phyloP scores from a whole-genome alignment of 345 rosid genomes.

The Brassica nigra region DNA sequence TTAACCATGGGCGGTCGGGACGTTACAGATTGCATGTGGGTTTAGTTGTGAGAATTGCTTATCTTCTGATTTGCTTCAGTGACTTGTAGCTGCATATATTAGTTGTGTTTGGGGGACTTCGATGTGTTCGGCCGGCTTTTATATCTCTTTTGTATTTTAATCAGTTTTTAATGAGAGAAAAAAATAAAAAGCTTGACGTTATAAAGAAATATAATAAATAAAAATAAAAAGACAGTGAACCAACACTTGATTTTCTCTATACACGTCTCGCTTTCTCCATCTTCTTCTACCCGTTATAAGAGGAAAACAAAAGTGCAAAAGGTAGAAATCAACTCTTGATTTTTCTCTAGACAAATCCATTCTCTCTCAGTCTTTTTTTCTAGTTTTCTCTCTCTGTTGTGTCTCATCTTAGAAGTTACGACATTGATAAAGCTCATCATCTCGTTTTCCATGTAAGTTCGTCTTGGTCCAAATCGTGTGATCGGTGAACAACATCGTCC shows the following conservation, averaged over 20 bases:
- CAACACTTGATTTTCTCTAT: slow-evolving; percentile 32
- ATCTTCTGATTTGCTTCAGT: background rate
- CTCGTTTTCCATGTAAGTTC: background rate
- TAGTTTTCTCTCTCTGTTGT: slow-evolving; percentile 2
- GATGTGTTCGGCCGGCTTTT: background rate
- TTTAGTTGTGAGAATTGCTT: background rate
- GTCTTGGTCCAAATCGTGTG: slow-evolving; percentile 13
- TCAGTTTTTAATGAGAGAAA: too few species aligned
- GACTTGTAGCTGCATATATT: background rate
- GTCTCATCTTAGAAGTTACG: slow-evolving; percentile 28
- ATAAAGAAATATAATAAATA: background rate
- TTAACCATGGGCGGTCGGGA: too few species aligned
- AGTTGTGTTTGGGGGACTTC: background rate
- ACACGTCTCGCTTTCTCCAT: slow-evolving; percentile 29
- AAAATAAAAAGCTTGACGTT: background rate
- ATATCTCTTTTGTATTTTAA: too few species aligned
- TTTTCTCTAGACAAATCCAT: slow-evolving; percentile 20
- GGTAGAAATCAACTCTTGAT: slow-evolving; percentile 21
- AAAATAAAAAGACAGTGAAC: slow-evolving; percentile 23
- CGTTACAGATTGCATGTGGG: background rate
- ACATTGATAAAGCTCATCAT: slow-evolving; percentile 12
- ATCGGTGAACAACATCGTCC: slow-evolving; percentile 24
- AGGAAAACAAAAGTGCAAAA: slow-evolving; percentile 26
- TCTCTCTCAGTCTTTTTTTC: slow-evolving; percentile 22
- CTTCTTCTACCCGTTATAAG: slow-evolving; percentile 24